A percentile compares a stretch with the other conserved stretches of the same genome.
These are phyloP conservation scores for Monosporascus cannonballus DNA, from an alignment of 2,329 filamentous ascomycete species.

Conservation along the genomic window DNA sequence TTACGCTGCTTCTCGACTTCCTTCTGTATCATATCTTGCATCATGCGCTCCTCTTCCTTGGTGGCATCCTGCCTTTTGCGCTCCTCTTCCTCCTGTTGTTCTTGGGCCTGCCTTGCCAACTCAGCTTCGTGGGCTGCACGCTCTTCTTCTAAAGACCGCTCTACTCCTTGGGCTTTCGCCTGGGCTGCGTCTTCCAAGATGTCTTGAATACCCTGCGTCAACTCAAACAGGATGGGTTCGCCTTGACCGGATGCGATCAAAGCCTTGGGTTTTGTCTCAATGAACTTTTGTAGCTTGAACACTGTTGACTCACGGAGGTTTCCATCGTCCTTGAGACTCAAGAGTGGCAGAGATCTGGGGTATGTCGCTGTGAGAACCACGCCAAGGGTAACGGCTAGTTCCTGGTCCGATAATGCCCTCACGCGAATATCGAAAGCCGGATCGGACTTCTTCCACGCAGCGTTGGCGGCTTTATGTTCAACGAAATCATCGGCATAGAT, in stretches of 20 bases:
- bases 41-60: slow-evolving; percentile 62
- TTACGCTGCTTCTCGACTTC: slow-evolving; percentile 63
- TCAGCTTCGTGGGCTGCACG: slow-evolving; percentile 75
- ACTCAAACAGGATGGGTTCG: slow-evolving; percentile 53
- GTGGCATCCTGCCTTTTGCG: slow-evolving; percentile 49
- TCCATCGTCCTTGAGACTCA: slow-evolving; percentile 60
- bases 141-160: slow-evolving; percentile 83
- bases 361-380: slow-evolving; percentile 87
- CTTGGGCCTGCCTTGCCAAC: slow-evolving; percentile 54
- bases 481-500: slow-evolving; percentile 89
- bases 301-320: slow-evolving; percentile 64
- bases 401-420: slow-evolving; percentile 65
- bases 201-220: slow-evolving; percentile 64
- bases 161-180: slow-evolving; percentile 65
- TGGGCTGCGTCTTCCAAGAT: slow-evolving; percentile 83
- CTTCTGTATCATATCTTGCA: slow-evolving; percentile 66
- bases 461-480: slow-evolving; percentile 61
- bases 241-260: slow-evolving; percentile 48
- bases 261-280: slow-evolving; percentile 52
- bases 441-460: slow-evolving; percentile 88
- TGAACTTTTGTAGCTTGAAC: slow-evolving; percentile 61
- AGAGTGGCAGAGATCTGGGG: slow-evolving; percentile 72
- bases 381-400: slow-evolving; percentile 64
- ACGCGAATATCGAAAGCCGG: slow-evolving; percentile 77
- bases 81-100: slow-evolving; percentile 47